phyloP scores from a whole-genome alignment of 2,329 filamentous ascomycete genomes.

The Colletotrichum nymphaeae region DNA sequence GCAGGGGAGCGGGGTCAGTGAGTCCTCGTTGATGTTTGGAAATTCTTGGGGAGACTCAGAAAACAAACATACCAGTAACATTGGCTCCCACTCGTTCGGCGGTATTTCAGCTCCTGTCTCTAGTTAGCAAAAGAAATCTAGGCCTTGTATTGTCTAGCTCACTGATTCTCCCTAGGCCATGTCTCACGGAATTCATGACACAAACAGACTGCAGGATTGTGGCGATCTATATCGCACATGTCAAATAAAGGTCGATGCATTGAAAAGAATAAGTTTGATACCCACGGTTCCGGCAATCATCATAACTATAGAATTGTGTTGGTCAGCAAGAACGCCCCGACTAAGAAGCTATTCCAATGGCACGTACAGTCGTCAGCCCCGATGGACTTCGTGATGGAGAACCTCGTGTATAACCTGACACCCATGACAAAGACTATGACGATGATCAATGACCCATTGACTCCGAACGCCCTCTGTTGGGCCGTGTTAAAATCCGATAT shows the following conservation, averaged over 20 bases:
- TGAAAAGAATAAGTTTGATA: background rate
- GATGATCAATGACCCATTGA: constrained; percentile 17
- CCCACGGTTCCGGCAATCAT: constrained; percentile 13
- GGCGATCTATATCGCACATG: background rate
- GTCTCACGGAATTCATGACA: too few relatives aligned
- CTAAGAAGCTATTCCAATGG: background rate
- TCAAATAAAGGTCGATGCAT: background rate
- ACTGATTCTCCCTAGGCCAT: too few relatives aligned
- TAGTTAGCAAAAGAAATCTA: background rate
- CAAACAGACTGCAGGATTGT: background rate
- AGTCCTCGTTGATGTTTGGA: background rate
- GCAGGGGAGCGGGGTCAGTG: background rate
- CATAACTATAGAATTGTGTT: background rate
- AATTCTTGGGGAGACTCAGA: background rate
- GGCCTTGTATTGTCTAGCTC: background rate
- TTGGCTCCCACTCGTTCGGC: constrained; percentile 1
- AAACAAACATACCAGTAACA: constrained; percentile 3
- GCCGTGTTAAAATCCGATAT: background rate
- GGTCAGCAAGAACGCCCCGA: background rate
- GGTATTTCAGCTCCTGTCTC: constrained; percentile 4
- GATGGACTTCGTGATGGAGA: constrained; percentile 10
- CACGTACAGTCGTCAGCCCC: constrained; percentile 7
- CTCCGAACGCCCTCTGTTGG: background rate
- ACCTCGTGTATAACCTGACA: constrained; percentile 6
- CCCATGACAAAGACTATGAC: constrained; percentile 12